Evolutionary conservation across 139 green algal species (phyloP), one percentile per base, ranked within the genome.

Genomic region (Picochlorum costavermella): DNA sequence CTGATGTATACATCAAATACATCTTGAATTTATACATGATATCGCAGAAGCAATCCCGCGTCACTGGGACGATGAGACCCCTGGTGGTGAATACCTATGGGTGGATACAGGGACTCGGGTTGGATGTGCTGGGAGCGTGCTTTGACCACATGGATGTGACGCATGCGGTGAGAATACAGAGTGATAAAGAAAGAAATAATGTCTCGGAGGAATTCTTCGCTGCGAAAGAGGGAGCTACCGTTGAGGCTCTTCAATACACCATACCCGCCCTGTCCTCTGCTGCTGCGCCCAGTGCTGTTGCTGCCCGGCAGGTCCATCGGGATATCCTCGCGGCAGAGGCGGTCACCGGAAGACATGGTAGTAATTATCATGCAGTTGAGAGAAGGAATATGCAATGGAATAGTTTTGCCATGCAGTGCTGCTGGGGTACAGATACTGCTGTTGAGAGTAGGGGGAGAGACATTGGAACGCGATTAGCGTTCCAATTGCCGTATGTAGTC

Each of bases 41-140:
- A 40, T 40, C 33, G 33, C 33, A 40, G 33, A 40, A 40, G 33
- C 33, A 8, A 40, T 40, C 33, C 33, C 33, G 33, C 33, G 11
- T 40, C 8, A 48, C 62, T 60, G 61, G 46, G 20, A 59, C 16
- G 13, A 28, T 63, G 37, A 71, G 71, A 17, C 84, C 87, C 1
- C 59, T 96, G 31, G 77, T 96, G 10, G 63, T 95, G 61, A 96
- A 96, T 67, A 91, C 82, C 4, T 80, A 84, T 57, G 89, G 89
- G 61, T 96, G 89, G 88, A 70, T 94, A 33, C 73, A 81, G 51
- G 88, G 88, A 1, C 25, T 91, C 6, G 88, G 88, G 1, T 72
- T 87, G 37, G 86, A 95, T 16, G 46, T 92, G 17, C 65, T 93
- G 45, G 48, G 0, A 71, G 83, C 49, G 28, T 86, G 23, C 63